Evolutionary conservation across 768 basidiomycete genomes (phyloP), one percentile per base, ranked within the genome.

Genomic region (Mycena latifolia): DNA sequence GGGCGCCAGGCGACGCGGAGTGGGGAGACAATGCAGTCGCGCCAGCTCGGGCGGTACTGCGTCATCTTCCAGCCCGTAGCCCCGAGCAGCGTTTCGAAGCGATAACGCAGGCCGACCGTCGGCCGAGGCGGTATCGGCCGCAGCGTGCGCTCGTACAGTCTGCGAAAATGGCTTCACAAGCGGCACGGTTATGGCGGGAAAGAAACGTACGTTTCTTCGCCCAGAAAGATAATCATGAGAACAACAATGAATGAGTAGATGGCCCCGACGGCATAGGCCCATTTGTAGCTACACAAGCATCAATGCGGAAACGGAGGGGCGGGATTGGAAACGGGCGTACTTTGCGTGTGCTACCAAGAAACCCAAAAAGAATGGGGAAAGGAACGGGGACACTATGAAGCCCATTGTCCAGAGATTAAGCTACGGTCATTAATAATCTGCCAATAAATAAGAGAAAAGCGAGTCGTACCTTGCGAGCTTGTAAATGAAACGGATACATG

Each of bases 351-450:
- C 84, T 6, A 84, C 81, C 20, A 86, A 69, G 74, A 85, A 87
- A 5, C 86, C 86, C 61, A 86, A 81, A 5, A 82, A 77, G 66
- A 84, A 85, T 0, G 86, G 86, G 1, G 82, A 83, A 14, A 80
- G 67, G 74, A 81, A 81, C 29, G 81, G 83, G 24, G 83, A 82
- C 24, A 85, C 71, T 62, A 86, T 80, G 76, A 88, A 88, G 4
- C 87, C 88, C 78, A 87, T 82, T 2, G 87, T 87, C 88, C 86
- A 87, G 29, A 85, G 65, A 63, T 85, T 86, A 17, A 88, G 78
- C 84, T 86, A 46, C 0, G 20, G 12, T 4, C 28, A 22, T 64
- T 18, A 68, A 35, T 20, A n/a, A n/a, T 11, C 31, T 11, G 31
- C 5, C 5, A 37, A 37, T 11, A 37, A 37, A 37, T 15, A 37